Evolutionary conservation across 2,329 filamentous ascomycete genomes (phyloP), one percentile per base, ranked within the genome.

Genomic region (Aspergillus sojae): DNA sequence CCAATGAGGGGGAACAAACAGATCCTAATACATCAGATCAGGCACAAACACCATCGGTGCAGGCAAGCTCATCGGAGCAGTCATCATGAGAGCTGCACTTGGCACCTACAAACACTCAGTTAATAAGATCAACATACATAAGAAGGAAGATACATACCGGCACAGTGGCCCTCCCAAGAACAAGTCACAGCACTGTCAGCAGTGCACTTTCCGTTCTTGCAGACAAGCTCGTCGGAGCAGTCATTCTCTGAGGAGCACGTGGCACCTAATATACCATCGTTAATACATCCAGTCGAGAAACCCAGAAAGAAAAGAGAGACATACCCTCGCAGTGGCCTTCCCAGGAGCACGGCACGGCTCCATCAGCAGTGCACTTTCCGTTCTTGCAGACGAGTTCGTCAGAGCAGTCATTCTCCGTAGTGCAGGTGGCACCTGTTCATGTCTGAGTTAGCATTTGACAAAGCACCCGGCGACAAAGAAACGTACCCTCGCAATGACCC

Each of bases 161-260:
- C 39, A 41, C 39, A 41, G 34, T 67, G 65, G 12, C 63, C 61
- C 43, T 60, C 39, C 67, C 61, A 68, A 5, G 63, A 63, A 55
- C 43, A 21, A 46, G 7, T 19, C 32, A 30, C 56, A 2, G 23
- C 48, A 16, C 56, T 34, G 23, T 57, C 26, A 50, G 55, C 45
- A 21, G 57, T 39, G 58, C 63, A 70, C 26, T 60, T 63, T 4
- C 65, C 65, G 23, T 48, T 61, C 26, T 41, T 61, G 39, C 65
- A 69, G 11, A 58, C 19, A 11, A 58, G 41, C 36, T 50, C 6
- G 39, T 63, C 58, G 1, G 65, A 65, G 41, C 63, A 65, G 11
- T 68, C 60, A 53, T 57, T 32, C 5, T 53, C 50, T 3, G 60
- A 41, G 32, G 61, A 63, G 56, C 66, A 70, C 7, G 54, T 1